Conservation (phyloP, 1,139 yeast genomes). For the Candida dubliniensis region DNA sequence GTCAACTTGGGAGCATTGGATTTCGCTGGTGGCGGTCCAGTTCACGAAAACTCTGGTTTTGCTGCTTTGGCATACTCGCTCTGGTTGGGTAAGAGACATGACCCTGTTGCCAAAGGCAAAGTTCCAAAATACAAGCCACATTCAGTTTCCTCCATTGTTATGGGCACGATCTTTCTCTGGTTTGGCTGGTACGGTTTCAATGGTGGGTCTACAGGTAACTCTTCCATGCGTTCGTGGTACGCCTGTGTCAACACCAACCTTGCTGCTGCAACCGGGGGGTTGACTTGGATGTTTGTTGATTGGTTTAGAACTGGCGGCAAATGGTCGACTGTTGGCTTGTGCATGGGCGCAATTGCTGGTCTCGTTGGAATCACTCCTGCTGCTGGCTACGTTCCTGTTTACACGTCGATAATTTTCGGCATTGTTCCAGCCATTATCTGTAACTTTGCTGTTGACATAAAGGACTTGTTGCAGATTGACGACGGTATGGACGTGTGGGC, state of each 20-base stretch:
- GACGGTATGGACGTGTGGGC: conserved; percentile 97
- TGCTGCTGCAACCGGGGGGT: conserved; percentile 90
- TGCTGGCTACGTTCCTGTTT: conserved; percentile 92
- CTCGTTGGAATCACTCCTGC: conserved; percentile 96
- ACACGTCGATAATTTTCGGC: conserved; percentile 85
- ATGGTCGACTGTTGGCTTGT: conserved; percentile 94
- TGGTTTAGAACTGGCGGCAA: conserved; percentile 84
- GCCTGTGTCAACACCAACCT: conserved; percentile 89
- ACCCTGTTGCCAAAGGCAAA: conserved; percentile 66
- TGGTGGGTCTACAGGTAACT: conserved; percentile 95
- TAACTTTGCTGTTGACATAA: conserved; percentile 82
- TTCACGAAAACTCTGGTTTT: conserved; percentile 91
- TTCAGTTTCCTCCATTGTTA: conserved; percentile 82
- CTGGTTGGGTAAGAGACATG: conserved; percentile 87
- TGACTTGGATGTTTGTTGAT: conserved; percentile 92
- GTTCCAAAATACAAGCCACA: conserved; percentile 92
- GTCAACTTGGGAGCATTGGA: conserved; percentile 79
- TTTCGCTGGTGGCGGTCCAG: conserved; percentile 99
- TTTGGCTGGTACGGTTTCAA: conserved; percentile 99
- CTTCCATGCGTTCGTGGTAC: conserved; percentile 89
- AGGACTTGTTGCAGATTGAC: conserved; percentile 71
- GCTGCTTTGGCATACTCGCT: conserved; percentile 94
- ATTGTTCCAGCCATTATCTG: conserved; percentile 74
- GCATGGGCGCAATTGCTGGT: conserved; percentile 93
- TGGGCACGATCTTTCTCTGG: conserved; percentile 94